Conservation (phyloP, 306 rosid genomes). For the Acacia confusa region DNA sequence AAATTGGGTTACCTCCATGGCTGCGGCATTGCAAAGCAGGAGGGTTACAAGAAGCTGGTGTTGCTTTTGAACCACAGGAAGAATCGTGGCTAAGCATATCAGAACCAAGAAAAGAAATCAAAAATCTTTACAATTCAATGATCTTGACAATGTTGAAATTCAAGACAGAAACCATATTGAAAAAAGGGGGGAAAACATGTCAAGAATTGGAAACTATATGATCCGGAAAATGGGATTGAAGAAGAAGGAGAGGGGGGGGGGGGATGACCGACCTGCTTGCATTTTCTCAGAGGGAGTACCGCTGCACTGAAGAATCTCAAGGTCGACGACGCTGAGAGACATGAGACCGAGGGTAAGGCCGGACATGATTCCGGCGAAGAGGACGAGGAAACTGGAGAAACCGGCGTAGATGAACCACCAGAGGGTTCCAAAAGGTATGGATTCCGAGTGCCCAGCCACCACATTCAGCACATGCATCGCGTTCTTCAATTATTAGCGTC, state of each 20-base stretch:
- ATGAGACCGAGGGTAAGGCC: constrained; percentile 95
- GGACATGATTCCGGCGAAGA: constrained; percentile 97
- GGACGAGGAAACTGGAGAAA: constrained; percentile 61
- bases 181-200: too few relatives aligned
- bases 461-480: constrained; percentile 49
- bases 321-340: constrained; percentile 94
- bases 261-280: constrained; percentile 60
- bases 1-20: constrained; percentile 81
- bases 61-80: constrained; percentile 93
- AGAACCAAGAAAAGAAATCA: background rate
- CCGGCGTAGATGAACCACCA: constrained; percentile 74
- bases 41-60: constrained; percentile 96
- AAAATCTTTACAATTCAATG: background rate
- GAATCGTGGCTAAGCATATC: constrained; percentile 58
- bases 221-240: background rate
- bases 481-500: background rate
- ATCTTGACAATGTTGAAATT: background rate
- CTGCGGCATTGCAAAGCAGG: constrained; percentile 87
- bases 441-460: constrained; percentile 10
- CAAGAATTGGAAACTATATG: background rate
- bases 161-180: background rate
- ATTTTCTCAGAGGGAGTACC: constrained; percentile 78
- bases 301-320: constrained; percentile 88
- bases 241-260: background rate
- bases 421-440: constrained; percentile 61